Evolutionary conservation across 139 green algal species (phyloP), one percentile per base, ranked within the genome.

Genomic region (Raphidocelis subcapitata): DNA sequence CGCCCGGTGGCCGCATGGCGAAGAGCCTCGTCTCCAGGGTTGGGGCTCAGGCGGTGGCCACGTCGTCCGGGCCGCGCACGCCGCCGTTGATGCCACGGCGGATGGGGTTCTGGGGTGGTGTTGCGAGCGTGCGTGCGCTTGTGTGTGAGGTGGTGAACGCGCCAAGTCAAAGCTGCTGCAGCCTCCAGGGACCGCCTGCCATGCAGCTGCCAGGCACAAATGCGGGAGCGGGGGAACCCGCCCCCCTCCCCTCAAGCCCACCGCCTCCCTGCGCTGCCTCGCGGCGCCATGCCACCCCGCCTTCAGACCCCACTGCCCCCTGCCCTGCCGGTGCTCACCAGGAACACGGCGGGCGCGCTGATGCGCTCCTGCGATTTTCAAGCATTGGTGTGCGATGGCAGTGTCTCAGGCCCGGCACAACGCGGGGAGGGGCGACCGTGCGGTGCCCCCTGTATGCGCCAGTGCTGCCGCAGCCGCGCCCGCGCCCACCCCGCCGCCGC

Each of bases 21-120:
- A n/a, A n/a, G n/a, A n/a, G n/a, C n/a, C n/a, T n/a, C n/a, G n/a
- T n/a, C n/a, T n/a, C n/a, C n/a, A n/a, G n/a, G n/a, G n/a, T n/a
- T n/a, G n/a, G n/a, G n/a, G n/a, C n/a, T n/a, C n/a, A n/a, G n/a
- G n/a, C n/a, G n/a, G n/a, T n/a, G n/a, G n/a, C n/a, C 47, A 77
- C 23, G 31, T 77, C 70, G 18, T 77, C 70, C n/a, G 70, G 70
- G 33, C 70, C 70, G 31, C 61, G 61, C 5, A 77, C 52, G 47
- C 56, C 64, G 47, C 70, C 70, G 16, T 60, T 60, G 33, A 77
- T 70, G 21, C 36, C 26, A 16, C 55, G 26, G 10, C 24, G 8
- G 55, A 31, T 35, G 55, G n/a, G 26, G 55, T 31, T 35, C 49
- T n/a, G 18, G 49, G 18, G 18, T 57, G 49, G 49, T 57, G 49